A percentile compares a stretch with the other conserved stretches of the same genome.
Conservation (phyloP, 139 green algal species). For the Zygnema circumcarinatum region DNA sequence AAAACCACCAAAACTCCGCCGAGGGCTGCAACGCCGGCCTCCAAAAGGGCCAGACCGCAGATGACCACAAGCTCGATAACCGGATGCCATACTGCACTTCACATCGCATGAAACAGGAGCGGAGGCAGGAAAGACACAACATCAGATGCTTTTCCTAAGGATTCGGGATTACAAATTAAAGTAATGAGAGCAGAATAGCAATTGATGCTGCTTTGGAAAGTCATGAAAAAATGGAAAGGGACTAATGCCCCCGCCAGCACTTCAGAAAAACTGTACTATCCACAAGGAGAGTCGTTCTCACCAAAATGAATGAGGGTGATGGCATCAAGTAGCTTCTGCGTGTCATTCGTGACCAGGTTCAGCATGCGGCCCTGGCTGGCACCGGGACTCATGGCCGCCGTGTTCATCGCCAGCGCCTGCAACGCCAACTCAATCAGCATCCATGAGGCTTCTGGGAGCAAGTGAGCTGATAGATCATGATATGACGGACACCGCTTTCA, state of each 20-base stretch:
- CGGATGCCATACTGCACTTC: constrained; percentile 35
- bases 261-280: no score
- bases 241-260: neutral
- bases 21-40: constrained; percentile 33
- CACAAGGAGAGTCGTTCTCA: neutral
- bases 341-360: constrained; percentile 53
- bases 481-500: no score
- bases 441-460: no score
- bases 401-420: constrained; percentile 36
- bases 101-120: no score
- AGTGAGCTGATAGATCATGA: no score
- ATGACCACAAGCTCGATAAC: constrained; percentile 39
- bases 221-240: no score
- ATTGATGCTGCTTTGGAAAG: no score
- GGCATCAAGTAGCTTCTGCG: constrained; percentile 47
- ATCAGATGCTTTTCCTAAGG: no score
- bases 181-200: no score
- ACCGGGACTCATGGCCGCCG: constrained; percentile 7
- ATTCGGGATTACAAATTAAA: no score
- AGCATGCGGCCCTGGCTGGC: constrained; percentile 36
- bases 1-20: constrained; percentile 38
- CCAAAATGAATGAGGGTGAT: constrained; percentile 46
- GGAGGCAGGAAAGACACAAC: no score
- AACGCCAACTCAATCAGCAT: neutral
- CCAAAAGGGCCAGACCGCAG: constrained; percentile 23